Base-by-base conservation (phyloP, 2,329 filamentous ascomycete genomes). In the Blumeriella jaapii region DNA sequence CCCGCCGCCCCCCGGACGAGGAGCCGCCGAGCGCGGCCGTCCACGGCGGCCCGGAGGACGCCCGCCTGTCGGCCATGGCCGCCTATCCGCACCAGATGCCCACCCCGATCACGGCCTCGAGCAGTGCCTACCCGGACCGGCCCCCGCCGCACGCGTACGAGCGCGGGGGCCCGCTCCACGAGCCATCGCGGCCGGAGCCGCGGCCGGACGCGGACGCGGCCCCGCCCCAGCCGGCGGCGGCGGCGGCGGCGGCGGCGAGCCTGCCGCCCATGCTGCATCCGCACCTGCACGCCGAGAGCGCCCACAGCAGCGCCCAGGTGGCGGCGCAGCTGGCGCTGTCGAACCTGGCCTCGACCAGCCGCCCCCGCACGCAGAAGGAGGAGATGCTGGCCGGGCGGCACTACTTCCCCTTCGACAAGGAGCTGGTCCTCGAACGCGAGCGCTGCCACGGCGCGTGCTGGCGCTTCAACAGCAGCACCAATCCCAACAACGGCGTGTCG, bases 401-500 rank as follows among this genome's bases (percentile, higher is more conserved):
- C n/a, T 96, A 85, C 59, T 78, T 77, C 41, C 82, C 83, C 5
- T 87, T 80, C 44, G 77, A 84, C 54, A 71, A 76, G 41, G 78
- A 85, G 50, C 69, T 98, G 4, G 70, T 82, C 10, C 68, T 82
- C 13, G 87, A 95, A 51, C 79, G 89, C n/a, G 78, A 91, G 54
- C 71, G 79, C 36, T 96, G 89, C 61, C 80, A 76, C 44, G 71
- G 74, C 9, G 84, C 84, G 4, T 77, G 89, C 49, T 87, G 80
- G 71, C 69, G 78, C 32, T 95, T 91, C 62, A 95, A 95, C 59
- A 84, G 81, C 56, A 79, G 82, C 12, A 78, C 74, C 18, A 85
- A 85, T 48, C 79, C 82, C 2, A 73, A 75, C 36, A 72, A 76
- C 24, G 80, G 79, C 4, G 72, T 87, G 5, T 82, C 78, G 17